Percentiles rank a stretch among this genome's conserved stretches.
Evolutionary conservation across 495 filamentous ascomycete genomes (phyloP).

Genomic region (Penicillium roqueforti): DNA sequence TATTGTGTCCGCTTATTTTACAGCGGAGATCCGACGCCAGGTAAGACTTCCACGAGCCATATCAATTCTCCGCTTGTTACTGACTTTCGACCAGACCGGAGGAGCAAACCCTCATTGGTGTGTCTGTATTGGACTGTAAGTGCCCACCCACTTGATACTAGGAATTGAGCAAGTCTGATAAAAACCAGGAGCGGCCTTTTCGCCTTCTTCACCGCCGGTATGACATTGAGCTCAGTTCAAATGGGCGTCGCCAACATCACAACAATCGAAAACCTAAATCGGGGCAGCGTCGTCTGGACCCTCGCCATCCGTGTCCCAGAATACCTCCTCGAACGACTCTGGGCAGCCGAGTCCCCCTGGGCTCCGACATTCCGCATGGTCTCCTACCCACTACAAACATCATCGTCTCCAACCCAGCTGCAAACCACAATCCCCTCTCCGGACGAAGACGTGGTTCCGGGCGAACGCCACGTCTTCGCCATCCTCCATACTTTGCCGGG

Average conservation of each 20-base stretch:
- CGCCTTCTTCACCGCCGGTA: constrained; percentile 66
- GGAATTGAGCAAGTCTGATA: constrained; percentile 5
- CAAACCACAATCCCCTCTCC: constrained; percentile 13
- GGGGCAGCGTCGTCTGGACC: constrained; percentile 58
- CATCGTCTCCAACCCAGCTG: constrained; percentile 11
- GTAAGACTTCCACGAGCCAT: constrained; percentile 19
- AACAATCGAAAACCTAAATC: constrained; percentile 73
- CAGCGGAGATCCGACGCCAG: constrained; percentile 42
- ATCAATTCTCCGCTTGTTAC: background rate
- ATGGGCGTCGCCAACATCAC: constrained; percentile 68
- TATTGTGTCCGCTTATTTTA: constrained; percentile 53
- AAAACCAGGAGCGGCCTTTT: constrained; percentile 58
- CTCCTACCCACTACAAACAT: constrained; percentile 37
- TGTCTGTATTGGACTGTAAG: constrained; percentile 55
- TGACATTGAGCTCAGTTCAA: constrained; percentile 66
- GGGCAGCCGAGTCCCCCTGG: constrained; percentile 31
- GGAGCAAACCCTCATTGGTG: constrained; percentile 49
- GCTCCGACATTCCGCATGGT: constrained; percentile 46
- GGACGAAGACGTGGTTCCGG: too few species aligned
- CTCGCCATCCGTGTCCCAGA: constrained; percentile 72
- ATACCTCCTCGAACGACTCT: constrained; percentile 37
- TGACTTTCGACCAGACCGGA: constrained; percentile 27
- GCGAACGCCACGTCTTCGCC: constrained; percentile 61
- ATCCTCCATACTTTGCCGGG: constrained; percentile 68
- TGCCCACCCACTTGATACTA: background rate